Base-by-base conservation (phyloP, 2,329 filamentous ascomycete genomes). In the Dactylellina parvicollis region DNA sequence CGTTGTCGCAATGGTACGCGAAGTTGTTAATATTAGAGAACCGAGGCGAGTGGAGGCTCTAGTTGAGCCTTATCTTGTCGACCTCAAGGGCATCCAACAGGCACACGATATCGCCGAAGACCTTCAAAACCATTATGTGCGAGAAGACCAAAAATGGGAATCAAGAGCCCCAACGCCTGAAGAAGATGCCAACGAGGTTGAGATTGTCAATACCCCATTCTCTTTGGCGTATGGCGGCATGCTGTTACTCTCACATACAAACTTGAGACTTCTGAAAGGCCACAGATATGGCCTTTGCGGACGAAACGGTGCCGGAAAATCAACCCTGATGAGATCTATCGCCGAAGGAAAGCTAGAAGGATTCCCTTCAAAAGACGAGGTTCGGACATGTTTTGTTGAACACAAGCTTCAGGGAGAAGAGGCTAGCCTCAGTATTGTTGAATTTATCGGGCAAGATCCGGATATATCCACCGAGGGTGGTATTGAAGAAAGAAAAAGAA, bases 161-260 rank as follows among this genome's bases (percentile, higher is more conserved):
- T 57, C 62, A 2, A 61, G 49, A 55, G 40, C 49, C 5, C 38
- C 54, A 20, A 66, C 36, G 2, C 70, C 70, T 76, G 91, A 93
- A 81, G 92, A 95, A 75, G 92, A 97, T 73, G 92, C 96, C 73
- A 93, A 92, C 71, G 95, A 99, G 82, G 85, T 90, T 20, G 95
- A 98, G 82, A 96, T 99, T 79, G 95, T 99, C 80, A 98, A 99
- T 79, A 94, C 95, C 47, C 90, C 95, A 80, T 99, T 99, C 84
- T 99, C 95, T 18, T 87, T 99, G 22, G 95, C 93, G 50, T 99
- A 99, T 79, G 95, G 95, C 80, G 95, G 95, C 79, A 98, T 97
- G 93, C 87, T 99, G 76, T 84, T 99, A 74, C 86, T 99, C 20
- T 97, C 92, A 3, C 95, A 98, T 83, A 97, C 95, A 76, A 98